These are phyloP conservation scores for Teratosphaeria gauchensis DNA, from an alignment of 2,329 filamentous ascomycete genomes.

Conservation along the genomic window DNA sequence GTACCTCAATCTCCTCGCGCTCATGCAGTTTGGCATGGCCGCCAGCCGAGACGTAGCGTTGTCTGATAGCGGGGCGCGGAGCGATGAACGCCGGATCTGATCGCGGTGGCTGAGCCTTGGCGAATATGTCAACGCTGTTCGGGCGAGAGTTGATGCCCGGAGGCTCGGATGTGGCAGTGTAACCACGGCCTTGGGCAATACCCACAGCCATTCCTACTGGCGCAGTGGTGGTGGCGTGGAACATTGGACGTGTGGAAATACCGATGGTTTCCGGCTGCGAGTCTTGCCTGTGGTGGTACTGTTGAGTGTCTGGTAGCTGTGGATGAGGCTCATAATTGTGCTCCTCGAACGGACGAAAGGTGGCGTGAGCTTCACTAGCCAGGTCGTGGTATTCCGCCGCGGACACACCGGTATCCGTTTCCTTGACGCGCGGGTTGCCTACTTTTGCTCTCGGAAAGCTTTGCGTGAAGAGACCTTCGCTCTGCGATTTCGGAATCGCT, in stretches of 20 bases:
- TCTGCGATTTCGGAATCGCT: slow-evolving; percentile 5
- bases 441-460: slow-evolving; percentile 5
- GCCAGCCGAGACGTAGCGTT: slow-evolving; percentile 22
- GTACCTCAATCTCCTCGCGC: slow-evolving; percentile 14
- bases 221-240: slow-evolving; percentile 1
- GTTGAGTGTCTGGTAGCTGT: neutral
- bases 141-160: neutral
- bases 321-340: neutral
- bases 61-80: slow-evolving; percentile 10
- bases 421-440: slow-evolving; percentile 3
- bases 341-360: slow-evolving; percentile 2
- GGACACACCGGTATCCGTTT: slow-evolving; percentile 2
- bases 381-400: slow-evolving; percentile 2
- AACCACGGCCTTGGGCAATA: neutral
- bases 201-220: neutral
- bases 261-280: neutral
- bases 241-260: neutral
- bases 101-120: slow-evolving; percentile 1
- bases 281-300: neutral
- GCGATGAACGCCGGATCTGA: slow-evolving; percentile 13
- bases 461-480: slow-evolving; percentile 5
- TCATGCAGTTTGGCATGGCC: slow-evolving; percentile 14
- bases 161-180: neutral
- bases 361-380: slow-evolving; percentile 2
- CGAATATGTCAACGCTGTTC: slow-evolving; percentile 1